Evolutionary conservation across 345 rosid genomes (phyloP).

Genomic region (Eucalyptus paniculata): DNA sequence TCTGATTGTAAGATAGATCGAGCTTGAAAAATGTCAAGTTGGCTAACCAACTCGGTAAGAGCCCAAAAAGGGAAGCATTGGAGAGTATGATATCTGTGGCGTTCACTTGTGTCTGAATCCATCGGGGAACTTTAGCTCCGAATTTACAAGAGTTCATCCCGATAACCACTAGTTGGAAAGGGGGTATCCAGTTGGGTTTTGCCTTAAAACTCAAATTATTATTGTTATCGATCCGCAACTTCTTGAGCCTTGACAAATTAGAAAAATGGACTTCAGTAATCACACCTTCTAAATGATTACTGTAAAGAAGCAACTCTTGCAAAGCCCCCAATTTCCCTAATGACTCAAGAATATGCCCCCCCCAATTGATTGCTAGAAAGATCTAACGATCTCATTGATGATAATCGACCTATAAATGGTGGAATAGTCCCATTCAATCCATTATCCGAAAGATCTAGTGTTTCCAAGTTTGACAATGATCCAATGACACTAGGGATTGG

Average conservation of each 20-base stretch:
- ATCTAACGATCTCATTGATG: neutral
- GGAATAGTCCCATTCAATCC: neutral
- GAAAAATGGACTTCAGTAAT: no score
- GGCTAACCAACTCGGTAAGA: no score
- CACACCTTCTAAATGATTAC: no score
- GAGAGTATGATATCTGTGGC: rapidly evolving
- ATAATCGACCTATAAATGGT: neutral
- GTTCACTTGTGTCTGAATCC: neutral
- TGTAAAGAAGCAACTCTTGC: rapidly evolving
- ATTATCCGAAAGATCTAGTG: neutral
- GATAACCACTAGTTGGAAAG: rapidly evolving
- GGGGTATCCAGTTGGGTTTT: neutral
- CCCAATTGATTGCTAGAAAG: rapidly evolving
- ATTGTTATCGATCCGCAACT: rapidly evolving
- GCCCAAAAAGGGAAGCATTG: no score
- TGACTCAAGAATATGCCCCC: no score
- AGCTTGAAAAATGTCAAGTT: rapidly evolving
- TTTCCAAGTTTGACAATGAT: neutral
- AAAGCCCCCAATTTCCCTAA: no score
- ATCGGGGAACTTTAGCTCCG: neutral
- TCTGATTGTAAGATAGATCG: neutral
- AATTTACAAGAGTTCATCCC: rapidly evolving
- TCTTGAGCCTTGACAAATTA: no score
- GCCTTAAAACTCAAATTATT: neutral
- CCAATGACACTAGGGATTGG: neutral